Percentiles rank a stretch among this genome's conserved stretches.
Conservation (phyloP, 345 rosid genomes). For the Euphorbia lathyris region DNA sequence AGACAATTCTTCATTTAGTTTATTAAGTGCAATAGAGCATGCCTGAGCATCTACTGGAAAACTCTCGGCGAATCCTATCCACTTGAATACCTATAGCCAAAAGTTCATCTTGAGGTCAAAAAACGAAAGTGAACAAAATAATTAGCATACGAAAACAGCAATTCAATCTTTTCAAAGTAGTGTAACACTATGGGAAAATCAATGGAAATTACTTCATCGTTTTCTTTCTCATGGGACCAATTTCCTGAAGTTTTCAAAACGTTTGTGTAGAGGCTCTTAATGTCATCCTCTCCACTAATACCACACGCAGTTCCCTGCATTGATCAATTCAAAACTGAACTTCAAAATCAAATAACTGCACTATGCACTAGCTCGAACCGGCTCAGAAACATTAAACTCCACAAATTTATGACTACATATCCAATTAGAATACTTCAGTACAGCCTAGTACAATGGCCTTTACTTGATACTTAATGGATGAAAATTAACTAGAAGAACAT, state of each 20-base stretch:
- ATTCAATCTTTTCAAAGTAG: background rate
- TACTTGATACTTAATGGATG: background rate
- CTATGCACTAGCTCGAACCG: background rate
- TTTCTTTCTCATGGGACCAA: conserved; percentile 23
- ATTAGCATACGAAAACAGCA: conserved; percentile 1
- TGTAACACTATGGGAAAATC: background rate
- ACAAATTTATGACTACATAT: background rate
- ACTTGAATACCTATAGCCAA: conserved; percentile 56
- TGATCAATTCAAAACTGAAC: conserved; percentile 9
- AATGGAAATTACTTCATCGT: conserved; percentile 45
- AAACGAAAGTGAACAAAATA: background rate
- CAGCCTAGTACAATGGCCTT: background rate
- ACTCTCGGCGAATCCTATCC: conserved; percentile 63
- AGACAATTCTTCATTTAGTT: conserved; percentile 58
- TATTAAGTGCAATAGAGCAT: conserved; percentile 39
- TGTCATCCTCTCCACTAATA: conserved; percentile 35
- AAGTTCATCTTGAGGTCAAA: conserved; percentile 4
- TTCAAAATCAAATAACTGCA: background rate
- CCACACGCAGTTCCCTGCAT: conserved; percentile 39
- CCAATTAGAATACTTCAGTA: background rate
- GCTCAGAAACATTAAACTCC: background rate
- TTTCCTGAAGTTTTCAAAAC: conserved; percentile 52
- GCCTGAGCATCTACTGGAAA: conserved; percentile 48
- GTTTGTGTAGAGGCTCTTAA: conserved; percentile 46
- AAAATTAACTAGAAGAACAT: background rate